Base-by-base conservation (phyloP, 352 stramenopile species). In the Phytophthora tentaculata region DNA sequence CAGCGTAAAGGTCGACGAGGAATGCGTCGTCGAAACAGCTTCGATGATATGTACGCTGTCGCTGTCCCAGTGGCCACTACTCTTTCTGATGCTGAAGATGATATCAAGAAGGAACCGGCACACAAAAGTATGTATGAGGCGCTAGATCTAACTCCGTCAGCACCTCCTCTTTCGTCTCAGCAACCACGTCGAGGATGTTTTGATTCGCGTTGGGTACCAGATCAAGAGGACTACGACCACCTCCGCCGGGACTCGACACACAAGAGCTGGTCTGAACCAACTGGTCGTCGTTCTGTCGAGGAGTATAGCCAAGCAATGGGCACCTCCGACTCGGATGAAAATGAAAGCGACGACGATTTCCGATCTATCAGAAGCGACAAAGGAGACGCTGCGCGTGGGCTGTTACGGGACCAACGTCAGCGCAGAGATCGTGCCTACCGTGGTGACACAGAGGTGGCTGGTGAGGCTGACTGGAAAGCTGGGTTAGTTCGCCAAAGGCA, bases 101-200 rank as follows among this genome's bases (percentile, higher is more conserved):
- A 77, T 28, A 50, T 79, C 61, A 48, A 74, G 29, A 81, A 81
- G 24, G 67, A 78, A 19, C 61, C 69, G 10, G 74, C 71, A 8
- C 81, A 89, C 56, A 81, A 71, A 52, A 74, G 61, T 13, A 74
- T 88, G 48, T 84, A 75, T 60, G 79, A 83, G 51, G 77, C 74
- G 37, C 55, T 84, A 5, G 76, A 82, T 47, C 71, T 85, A 48
- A 74, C 19, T 39, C 83, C 83, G 4, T 87, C 79, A 13, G 83
- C 80, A 10, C 83, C 80, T 17, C 61, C 70, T 35, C 32, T 88
- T 5, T 28, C 71, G 10, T 52, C 47, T 1, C 48, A 53, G 6
- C 71, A 35, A 13, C 50, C 32, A 23, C 61, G 23, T 29, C 56
- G 41, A 57, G 54, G 47, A 43, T 71, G 37, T 54, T 67, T 63